Evolutionary conservation across 108 stramenopile species (phyloP), one percentile per base, ranked within the genome.

Genomic region (Conticribra guillardii): DNA sequence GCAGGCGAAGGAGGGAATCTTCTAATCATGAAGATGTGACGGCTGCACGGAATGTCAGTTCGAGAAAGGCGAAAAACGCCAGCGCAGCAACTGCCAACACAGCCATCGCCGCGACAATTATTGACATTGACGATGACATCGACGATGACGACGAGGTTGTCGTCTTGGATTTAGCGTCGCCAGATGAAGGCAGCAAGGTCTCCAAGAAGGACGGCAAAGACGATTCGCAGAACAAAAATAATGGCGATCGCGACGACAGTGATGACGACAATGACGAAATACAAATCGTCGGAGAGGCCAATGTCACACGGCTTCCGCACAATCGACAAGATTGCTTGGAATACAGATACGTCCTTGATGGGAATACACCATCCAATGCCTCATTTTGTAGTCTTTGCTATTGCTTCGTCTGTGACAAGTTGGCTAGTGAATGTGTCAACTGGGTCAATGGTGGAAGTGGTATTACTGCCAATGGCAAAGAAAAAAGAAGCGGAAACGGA

Each of bases 361-460:
- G 1, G 22, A 21, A 22, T 17, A 60, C 2, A 24, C 31, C 45
- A 22, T 59, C 41, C 5, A 70, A 74, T 62, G 67, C 73, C 48
- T 59, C 60, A 0, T 61, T 52, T 27, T 74, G 73, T 33, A 48
- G 21, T 16, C 33, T 74, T 18, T 74, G 73, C 33, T 74, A 74
- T 37, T 74, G 73, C 68, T 70, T 61, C 48, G 68, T 74, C 21
- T 74, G 73, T 31, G 73, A 74, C 49, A 53, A 60, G 26, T 67
- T 67, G 0, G 73, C 73, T 4, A 41, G 30, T 4, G 67, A 69
- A 34, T 74, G 73, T 44, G 18, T n/a, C 27, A 30, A 61, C 60
- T 74, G 73, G 73, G 33, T 55, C 34, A 28, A 18, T 29, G 70
- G 70, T 17, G n/a, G n/a, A n/a, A n/a, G n/a, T n/a, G n/a, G n/a